A percentile compares a stretch with the other conserved stretches of the same genome.
Conservation (phyloP, 345 rosid genomes). For the Dovyalis caffra region DNA sequence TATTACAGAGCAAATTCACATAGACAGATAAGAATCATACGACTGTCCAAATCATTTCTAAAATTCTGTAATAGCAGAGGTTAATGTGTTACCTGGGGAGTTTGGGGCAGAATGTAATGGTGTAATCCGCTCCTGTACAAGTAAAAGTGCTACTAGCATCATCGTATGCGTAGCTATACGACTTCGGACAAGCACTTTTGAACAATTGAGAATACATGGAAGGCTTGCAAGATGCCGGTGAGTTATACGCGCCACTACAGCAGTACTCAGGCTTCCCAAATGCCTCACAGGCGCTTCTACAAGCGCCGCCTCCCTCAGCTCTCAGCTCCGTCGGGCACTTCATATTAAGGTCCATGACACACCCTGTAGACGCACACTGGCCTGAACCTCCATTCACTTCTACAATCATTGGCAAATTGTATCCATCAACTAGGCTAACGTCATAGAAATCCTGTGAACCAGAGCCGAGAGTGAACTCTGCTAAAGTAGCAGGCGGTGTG, state of each 20-base stretch:
- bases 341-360: conserved; percentile 19
- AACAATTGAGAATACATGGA: conserved; percentile 24
- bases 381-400: conserved; percentile 23
- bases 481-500: conserved; percentile 26
- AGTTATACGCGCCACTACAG: conserved; percentile 23
- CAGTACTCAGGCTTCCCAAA: conserved; percentile 30
- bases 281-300: conserved; percentile 27
- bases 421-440: conserved; percentile 32
- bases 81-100: conserved; percentile 6
- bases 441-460: conserved; percentile 28
- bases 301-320: conserved; percentile 19
- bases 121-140: conserved; percentile 26
- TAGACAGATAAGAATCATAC: neutral
- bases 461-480: conserved; percentile 31
- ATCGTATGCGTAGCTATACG: conserved; percentile 28
- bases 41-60: no score
- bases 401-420: conserved; percentile 23
- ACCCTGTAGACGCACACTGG: conserved; percentile 23
- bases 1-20: neutral
- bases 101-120: conserved; percentile 26
- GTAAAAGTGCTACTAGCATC: conserved; percentile 30
- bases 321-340: conserved; percentile 26
- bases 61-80: neutral
- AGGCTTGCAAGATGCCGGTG: conserved; percentile 25
- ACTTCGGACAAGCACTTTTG: conserved; percentile 27